Evolutionary conservation across 495 filamentous ascomycete species (phyloP), one percentile per base, ranked within the genome.

Genomic region (Annulohypoxylon bovei): DNA sequence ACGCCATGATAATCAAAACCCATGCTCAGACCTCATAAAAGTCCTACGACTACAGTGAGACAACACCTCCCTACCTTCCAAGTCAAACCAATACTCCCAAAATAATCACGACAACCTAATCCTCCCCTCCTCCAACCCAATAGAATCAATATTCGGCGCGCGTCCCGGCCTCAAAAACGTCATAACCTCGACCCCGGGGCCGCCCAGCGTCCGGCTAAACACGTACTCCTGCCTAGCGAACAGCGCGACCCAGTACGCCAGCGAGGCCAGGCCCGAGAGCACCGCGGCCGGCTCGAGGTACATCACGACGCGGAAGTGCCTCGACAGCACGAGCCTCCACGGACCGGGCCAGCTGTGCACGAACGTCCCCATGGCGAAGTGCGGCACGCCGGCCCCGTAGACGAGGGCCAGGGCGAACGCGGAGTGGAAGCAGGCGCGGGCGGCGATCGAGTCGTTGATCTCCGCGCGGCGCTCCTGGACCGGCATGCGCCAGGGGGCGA

Each of bases 161-260:
- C 25, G 28, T 25, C 66, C 52, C 0, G 30, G 9, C 2, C 11
- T 32, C 5, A 63, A 8, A 22, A 57, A 40, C 33, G 59, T 32
- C 66, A 64, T 58, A 7, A 49, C 12, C 42, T 69, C 66, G 9
- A 69, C 66, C 3, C 66, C 66, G 1, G 66, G 66, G 0, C 66
- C 66, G 0, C 66, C 66, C 3, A 69, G 32, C 1, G 53, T 59
- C 16, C 65, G 58, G 3, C 57, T 62, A 23, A 56, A 68, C 7
- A 61, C 58, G 2, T 56, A 46, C 11, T 57, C 65, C 33, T 68
- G 57, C 0, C 58, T 30, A 3, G 12, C 4, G 4, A 7, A 49
- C n/a, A 27, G 7, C 16, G 65, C 65, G 11, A 56, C 23, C 16
- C 58, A 57, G 18, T 62, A 68, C 22, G 28, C 27, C 11, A 62